These are phyloP conservation scores for Kwoniella shivajii DNA, from an alignment of 1,284 basidiomycete genomes.

Conservation along the genomic window DNA sequence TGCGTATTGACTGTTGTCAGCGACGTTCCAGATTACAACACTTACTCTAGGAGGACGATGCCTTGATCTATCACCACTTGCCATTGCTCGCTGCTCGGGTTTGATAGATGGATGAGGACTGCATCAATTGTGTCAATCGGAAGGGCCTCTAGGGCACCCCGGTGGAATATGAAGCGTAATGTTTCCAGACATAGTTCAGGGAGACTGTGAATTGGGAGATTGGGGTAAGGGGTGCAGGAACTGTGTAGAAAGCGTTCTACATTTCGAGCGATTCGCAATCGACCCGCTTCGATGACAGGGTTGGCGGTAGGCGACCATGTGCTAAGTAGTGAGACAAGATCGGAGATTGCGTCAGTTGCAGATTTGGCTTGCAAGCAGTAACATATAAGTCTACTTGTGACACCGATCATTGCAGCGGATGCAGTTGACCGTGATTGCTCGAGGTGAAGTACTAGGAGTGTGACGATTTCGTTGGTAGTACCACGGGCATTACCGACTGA, in stretches of 20 bases:
- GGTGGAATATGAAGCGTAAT: constrained; percentile 12
- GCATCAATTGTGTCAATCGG: not conserved
- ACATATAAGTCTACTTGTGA: constrained; percentile 7
- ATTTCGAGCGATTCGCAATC: constrained; percentile 2
- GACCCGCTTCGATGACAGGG: constrained; percentile 2
- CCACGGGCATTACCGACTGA: constrained; percentile 8
- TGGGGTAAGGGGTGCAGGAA: too few relatives aligned
- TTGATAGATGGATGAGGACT: not conserved
- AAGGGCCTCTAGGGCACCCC: not conserved
- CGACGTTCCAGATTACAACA: not conserved
- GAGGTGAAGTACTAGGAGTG: not conserved
- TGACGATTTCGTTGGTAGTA: not conserved
- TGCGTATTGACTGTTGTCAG: constrained; percentile 6
- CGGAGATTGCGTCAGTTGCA: too few relatives aligned
- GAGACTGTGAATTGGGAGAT: not conserved
- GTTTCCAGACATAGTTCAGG: not conserved
- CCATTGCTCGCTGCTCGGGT: not conserved
- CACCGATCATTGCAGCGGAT: constrained; percentile 9
- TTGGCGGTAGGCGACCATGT: too few relatives aligned
- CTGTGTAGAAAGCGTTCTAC: too few relatives aligned
- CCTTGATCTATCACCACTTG: constrained; percentile 7
- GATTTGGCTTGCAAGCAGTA: constrained; percentile 8
- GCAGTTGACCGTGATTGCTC: not conserved
- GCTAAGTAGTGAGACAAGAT: too few relatives aligned
- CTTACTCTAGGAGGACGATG: constrained; percentile 11